A percentile compares a stretch with the other conserved stretches of the same genome.
Evolutionary conservation across 2,329 filamentous ascomycete species (phyloP).

Genomic region (Trichoderma lentiforme): DNA sequence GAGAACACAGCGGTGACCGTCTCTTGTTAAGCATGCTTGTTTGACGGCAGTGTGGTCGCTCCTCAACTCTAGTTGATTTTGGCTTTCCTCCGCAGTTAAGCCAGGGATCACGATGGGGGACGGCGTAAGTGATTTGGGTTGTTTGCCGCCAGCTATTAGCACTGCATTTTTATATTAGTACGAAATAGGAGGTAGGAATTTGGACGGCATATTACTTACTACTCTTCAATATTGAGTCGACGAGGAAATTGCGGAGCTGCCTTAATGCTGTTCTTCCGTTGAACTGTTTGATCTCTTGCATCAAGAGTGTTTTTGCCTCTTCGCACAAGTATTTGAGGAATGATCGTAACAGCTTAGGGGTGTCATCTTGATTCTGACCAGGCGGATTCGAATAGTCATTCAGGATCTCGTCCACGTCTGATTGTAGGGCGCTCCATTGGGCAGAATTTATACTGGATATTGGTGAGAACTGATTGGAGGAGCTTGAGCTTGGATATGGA

Average conservation of each 20-base stretch:
- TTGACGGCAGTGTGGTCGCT: neutral
- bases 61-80: neutral
- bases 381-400: neutral
- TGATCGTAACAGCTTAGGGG: neutral
- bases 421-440: neutral
- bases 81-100: neutral
- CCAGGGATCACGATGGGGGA: neutral
- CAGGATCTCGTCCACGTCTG: neutral
- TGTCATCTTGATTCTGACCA: neutral
- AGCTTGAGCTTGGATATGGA: neutral
- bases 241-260: neutral
- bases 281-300: neutral
- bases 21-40: neutral
- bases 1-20: neutral
- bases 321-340: neutral
- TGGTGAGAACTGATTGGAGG: neutral
- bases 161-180: neutral
- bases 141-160: neutral
- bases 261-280: neutral
- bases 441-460: neutral
- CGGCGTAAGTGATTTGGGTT: neutral
- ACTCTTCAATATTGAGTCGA: neutral
- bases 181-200: neutral
- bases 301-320: neutral
- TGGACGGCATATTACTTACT: neutral